A percentile compares a stretch with the other conserved stretches of the same genome.
phyloP scores from a whole-genome alignment of 2,329 filamentous ascomycete species.

The Penicillium fuscoglaucum region DNA sequence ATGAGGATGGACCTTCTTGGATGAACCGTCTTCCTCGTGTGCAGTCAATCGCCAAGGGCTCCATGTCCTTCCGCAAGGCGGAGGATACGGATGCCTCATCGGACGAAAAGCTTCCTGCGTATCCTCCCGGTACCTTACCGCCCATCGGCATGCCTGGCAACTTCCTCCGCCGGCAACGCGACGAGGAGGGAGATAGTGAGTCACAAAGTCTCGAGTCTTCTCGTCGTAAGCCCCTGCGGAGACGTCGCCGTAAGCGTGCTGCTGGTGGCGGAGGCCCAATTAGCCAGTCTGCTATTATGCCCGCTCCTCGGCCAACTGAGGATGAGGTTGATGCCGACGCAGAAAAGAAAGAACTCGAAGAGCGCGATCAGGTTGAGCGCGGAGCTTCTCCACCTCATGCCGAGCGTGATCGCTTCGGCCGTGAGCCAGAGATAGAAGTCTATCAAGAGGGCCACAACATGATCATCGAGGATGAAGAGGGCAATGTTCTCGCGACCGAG shows the following conservation, averaged over 20 bases:
- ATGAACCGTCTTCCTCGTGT: slow-evolving; percentile 86
- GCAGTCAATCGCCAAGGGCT: slow-evolving; percentile 78
- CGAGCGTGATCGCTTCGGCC: slow-evolving; percentile 34
- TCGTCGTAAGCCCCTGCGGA: slow-evolving; percentile 49
- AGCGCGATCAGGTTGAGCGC: slow-evolving; percentile 33
- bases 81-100: slow-evolving; percentile 65
- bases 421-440: slow-evolving; percentile 58
- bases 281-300: slow-evolving; percentile 84
- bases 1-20: slow-evolving; percentile 87
- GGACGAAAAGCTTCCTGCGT: slow-evolving; percentile 57
- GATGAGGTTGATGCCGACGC: slow-evolving; percentile 27
- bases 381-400: slow-evolving; percentile 43
- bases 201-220: slow-evolving; percentile 56
- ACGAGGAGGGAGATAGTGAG: slow-evolving; percentile 64
- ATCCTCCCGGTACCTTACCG: slow-evolving; percentile 69
- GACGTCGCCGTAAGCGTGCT: slow-evolving; percentile 68
- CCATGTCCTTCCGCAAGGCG: slow-evolving; percentile 70
- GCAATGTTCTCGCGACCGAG: slow-evolving; percentile 75
- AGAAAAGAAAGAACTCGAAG: slow-evolving; percentile 26
- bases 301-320: slow-evolving; percentile 48
- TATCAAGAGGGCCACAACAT: slow-evolving; percentile 79
- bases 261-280: slow-evolving; percentile 82
- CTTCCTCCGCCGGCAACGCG: slow-evolving; percentile 76
- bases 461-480: slow-evolving; percentile 80
- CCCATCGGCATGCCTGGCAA: slow-evolving; percentile 71